Conservation (phyloP, 129 eudicot species). For the Ambrosia artemisiifolia region DNA sequence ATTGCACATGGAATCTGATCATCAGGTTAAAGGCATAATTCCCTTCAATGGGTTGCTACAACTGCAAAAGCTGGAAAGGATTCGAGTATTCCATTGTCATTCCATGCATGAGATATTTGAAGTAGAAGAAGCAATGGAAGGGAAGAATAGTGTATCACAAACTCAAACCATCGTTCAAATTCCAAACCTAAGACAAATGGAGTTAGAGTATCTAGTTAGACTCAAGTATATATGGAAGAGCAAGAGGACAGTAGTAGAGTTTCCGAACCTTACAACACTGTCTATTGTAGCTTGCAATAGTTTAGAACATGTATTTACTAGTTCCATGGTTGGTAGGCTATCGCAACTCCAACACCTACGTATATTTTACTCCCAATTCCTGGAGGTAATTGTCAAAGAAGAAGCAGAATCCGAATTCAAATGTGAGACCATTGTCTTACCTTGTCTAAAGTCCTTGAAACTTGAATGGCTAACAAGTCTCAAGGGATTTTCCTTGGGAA, state of each 20-base stretch:
- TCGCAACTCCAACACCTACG: neutral
- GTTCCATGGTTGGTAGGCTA: neutral
- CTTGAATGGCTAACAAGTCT: neutral
- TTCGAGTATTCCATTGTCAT: too few species aligned
- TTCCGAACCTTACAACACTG: neutral
- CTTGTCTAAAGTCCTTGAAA: neutral
- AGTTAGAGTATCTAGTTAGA: rapidly evolving
- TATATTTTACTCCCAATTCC: neutral
- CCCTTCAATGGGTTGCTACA: neutral
- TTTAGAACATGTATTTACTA: neutral
- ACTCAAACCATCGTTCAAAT: too few species aligned
- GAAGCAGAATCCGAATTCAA: neutral
- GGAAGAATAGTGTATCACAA: too few species aligned
- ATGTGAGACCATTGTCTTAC: neutral
- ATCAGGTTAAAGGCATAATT: neutral
- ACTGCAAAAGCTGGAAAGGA: neutral
- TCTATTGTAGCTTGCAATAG: neutral
- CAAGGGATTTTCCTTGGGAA: neutral
- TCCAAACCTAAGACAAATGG: neutral
- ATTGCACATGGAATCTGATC: neutral
- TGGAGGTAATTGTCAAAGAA: neutral
- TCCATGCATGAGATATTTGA: too few species aligned
- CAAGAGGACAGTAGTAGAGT: neutral
- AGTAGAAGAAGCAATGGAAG: too few species aligned
- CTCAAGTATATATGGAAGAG: neutral